Evolutionary conservation across 1,139 yeast species (phyloP).

Genomic region (Petasospora fabianii): DNA sequence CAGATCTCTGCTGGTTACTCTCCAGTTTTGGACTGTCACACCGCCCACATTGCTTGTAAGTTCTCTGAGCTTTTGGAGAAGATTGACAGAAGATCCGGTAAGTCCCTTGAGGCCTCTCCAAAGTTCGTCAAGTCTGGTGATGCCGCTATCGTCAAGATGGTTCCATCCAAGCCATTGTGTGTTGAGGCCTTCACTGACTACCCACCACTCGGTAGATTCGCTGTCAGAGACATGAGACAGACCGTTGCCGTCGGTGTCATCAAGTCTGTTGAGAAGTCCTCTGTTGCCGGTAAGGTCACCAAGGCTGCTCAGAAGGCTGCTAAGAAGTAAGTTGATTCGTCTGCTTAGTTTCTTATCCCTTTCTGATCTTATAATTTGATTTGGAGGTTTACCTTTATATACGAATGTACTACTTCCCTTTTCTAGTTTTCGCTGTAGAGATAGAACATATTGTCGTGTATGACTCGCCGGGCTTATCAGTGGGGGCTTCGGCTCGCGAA

Average conservation of each 20-base stretch:
- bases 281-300: constrained; percentile 96
- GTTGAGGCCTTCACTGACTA: constrained; percentile 88
- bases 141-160: constrained; percentile 87
- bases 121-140: constrained; percentile 91
- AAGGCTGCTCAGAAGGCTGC: constrained; percentile 99
- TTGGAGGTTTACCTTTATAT: background rate
- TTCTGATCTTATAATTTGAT: constrained; percentile 5
- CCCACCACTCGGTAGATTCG: constrained; percentile 73
- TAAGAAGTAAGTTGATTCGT: constrained; percentile 70
- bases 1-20: constrained; percentile 87
- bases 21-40: constrained; percentile 83
- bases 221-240: constrained; percentile 96
- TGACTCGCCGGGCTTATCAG: too few relatives aligned
- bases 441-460: too few relatives aligned
- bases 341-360: background rate
- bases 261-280: constrained; percentile 96
- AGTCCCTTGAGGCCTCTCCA: constrained; percentile 78
- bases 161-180: constrained; percentile 96
- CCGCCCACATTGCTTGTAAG: constrained; percentile 93
- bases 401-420: background rate
- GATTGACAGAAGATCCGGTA: constrained; percentile 95
- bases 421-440: too few relatives aligned
- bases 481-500: too few relatives aligned
- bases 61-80: constrained; percentile 80
- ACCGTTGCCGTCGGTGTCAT: constrained; percentile 97